Percentiles rank a stretch among this genome's conserved stretches.
phyloP scores from a whole-genome alignment of 2,329 filamentous ascomycete genomes.

The Stachybotrys echinatus region DNA sequence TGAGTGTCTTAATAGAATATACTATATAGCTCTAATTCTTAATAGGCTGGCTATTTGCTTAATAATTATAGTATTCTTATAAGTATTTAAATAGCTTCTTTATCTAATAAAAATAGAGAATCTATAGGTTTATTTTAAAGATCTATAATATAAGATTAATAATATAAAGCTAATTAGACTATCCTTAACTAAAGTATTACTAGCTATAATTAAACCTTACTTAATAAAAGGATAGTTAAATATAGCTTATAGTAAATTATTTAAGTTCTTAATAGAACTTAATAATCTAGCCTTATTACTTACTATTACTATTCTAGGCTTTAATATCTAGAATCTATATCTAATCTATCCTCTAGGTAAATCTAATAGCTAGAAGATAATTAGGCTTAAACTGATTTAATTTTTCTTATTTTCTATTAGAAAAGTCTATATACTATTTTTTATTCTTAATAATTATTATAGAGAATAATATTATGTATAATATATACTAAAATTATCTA shows the following conservation, averaged over 20 bases:
- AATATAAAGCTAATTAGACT: constrained; percentile 58
- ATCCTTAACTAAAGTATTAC: constrained; percentile 71
- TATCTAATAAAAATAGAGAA: too few relatives aligned
- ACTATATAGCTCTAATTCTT: too few relatives aligned
- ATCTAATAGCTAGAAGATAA: constrained; percentile 35
- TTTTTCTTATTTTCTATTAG: too few relatives aligned
- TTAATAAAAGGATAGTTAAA: constrained; percentile 20
- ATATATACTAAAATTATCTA: too few relatives aligned
- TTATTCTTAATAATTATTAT: too few relatives aligned
- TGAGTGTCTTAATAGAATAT: too few relatives aligned
- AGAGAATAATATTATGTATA: too few relatives aligned
- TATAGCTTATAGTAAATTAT: constrained; percentile 39
- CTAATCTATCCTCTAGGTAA: constrained; percentile 68
- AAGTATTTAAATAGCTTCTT: too few relatives aligned
- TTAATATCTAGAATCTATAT: constrained; percentile 74
- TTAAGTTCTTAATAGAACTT: constrained; percentile 49
- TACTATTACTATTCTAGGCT: constrained; percentile 62
- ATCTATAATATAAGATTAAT: constrained; percentile 63
- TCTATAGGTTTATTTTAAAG: constrained; percentile 18
- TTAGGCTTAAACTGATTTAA: constrained; percentile 24
- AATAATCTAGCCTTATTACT: constrained; percentile 68
- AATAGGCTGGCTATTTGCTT: too few relatives aligned
- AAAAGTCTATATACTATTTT: too few relatives aligned
- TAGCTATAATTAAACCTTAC: constrained; percentile 59
- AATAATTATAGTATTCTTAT: too few relatives aligned